A percentile compares a stretch with the other conserved stretches of the same genome.
These are phyloP conservation scores for Camelina sativa DNA, from an alignment of 345 rosid genomes.

Conservation along the genomic window DNA sequence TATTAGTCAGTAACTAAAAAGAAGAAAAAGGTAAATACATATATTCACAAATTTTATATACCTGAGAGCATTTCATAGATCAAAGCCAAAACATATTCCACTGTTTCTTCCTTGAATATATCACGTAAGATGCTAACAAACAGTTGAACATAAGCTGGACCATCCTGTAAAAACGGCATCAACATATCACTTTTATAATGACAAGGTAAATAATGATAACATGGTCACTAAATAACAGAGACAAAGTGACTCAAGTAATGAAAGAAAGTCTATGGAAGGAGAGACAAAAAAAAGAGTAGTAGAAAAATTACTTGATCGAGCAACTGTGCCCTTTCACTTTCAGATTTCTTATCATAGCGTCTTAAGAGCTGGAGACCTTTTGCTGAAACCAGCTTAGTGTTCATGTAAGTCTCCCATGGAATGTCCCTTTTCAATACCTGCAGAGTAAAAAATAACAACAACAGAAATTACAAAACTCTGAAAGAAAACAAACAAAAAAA, in stretches of 20 bases:
- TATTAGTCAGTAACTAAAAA: constrained; percentile 5
- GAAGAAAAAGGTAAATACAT: constrained; percentile 1
- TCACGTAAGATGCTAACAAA: constrained; percentile 89
- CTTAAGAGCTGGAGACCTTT: constrained; percentile 85
- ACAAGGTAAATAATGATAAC: background rate
- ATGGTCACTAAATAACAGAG: constrained; percentile 11
- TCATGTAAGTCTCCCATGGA: constrained; percentile 99
- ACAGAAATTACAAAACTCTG: constrained; percentile 12
- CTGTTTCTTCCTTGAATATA: constrained; percentile 92
- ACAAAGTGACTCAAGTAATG: constrained; percentile 1
- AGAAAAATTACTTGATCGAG: constrained; percentile 71
- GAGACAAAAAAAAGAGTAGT: background rate
- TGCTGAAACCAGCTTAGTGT: constrained; percentile 85
- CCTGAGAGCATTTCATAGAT: constrained; percentile 93
- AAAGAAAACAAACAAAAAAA: background rate
- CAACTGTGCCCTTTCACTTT: constrained; percentile 81
- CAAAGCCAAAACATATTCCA: constrained; percentile 94
- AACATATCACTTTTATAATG: constrained; percentile 10
- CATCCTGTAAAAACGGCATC: constrained; percentile 68
- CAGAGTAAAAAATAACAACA: constrained; percentile 17
- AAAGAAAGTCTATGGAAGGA: constrained; percentile 11
- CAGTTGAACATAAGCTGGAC: constrained; percentile 83
- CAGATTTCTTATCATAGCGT: constrained; percentile 84
- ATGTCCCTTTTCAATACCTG: constrained; percentile 94
- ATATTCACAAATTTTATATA: constrained; percentile 33